Base-by-base conservation (phyloP, 306 rosid genomes). In the Corylus heterophylla region DNA sequence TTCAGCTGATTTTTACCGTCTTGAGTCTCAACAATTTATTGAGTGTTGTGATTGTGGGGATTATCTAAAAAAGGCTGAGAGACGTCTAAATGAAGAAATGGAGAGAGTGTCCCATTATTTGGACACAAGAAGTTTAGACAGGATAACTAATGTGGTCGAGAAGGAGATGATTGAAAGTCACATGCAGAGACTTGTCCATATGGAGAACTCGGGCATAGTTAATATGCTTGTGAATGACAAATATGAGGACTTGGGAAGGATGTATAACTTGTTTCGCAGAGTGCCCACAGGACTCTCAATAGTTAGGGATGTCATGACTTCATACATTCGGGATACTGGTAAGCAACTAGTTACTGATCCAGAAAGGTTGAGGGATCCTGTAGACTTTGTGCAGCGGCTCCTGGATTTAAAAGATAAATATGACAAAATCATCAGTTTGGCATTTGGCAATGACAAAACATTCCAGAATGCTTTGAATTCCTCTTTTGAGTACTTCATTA, bases 381-480 rank as follows among this genome's bases (percentile, higher is more conserved):
- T 88, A 31, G 89, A 85, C 79, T 88, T 85, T 76, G 89, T 88
- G 78, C 89, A 83, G 47, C 87, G 86, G 31, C 87, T 88, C 31
- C 64, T 88, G 78, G 79, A 88, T 78, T 73, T 85, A 76, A 88
- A 88, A 78, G 91, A 88, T 83, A 88, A 88, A 79, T 85, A 85
- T 64, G 89, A 88, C 69, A 83, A 71, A 76, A 61, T 83, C 49
- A 88, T 88, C 66, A 78, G 52, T 29, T 55, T 73, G 83, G 79
- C 91, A 18, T 88, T 88, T 81, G 74, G 58, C 79, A 88, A 83
- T 7, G 87, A 85, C 58, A 88, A 88, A 83, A 73, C 86, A 73
- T 88, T 88, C 74, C 89, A 88, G 76, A 88, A 88, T 83, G 91
- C 87, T 70, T 83, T 85, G 81, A 88, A 85, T 83, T 88, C 91